Conservation (phyloP, 139 green algal genomes). For the Pedinophyceae sp. region DNA sequence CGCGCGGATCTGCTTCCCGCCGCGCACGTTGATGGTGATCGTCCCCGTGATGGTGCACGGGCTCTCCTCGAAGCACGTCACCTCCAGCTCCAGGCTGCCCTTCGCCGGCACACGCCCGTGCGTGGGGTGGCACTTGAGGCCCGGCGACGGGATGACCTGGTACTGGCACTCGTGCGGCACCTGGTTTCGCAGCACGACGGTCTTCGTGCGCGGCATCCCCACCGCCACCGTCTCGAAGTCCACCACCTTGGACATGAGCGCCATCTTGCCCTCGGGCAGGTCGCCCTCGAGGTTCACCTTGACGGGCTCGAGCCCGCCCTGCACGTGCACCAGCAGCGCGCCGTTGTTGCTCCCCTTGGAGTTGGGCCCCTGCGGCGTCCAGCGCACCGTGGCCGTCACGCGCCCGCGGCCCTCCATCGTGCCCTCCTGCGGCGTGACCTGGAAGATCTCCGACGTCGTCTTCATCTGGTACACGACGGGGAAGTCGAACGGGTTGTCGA, state of each 20-base stretch:
- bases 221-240: constrained; percentile 27
- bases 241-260: constrained; percentile 18
- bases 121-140: constrained; percentile 18
- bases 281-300: constrained; percentile 8
- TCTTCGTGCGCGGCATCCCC: constrained; percentile 17
- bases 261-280: constrained; percentile 6
- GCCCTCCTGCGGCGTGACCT: background rate
- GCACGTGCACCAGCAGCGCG: background rate
- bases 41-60: constrained; percentile 12
- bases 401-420: background rate
- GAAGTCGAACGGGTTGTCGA: constrained; percentile 11
- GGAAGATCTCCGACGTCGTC: background rate
- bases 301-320: background rate
- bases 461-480: background rate
- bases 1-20: constrained; percentile 31
- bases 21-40: constrained; percentile 33
- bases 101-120: constrained; percentile 21
- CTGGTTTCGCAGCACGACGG: constrained; percentile 22
- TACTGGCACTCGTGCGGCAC: constrained; percentile 22
- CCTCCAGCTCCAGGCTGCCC: constrained; percentile 29
- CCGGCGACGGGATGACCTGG: constrained; percentile 8
- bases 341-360: background rate
- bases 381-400: background rate
- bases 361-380: constrained; percentile 1
- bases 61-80: constrained; percentile 17